Conservation (phyloP, 2,329 filamentous ascomycete genomes). For the Sclerotinia trifoliorum region DNA sequence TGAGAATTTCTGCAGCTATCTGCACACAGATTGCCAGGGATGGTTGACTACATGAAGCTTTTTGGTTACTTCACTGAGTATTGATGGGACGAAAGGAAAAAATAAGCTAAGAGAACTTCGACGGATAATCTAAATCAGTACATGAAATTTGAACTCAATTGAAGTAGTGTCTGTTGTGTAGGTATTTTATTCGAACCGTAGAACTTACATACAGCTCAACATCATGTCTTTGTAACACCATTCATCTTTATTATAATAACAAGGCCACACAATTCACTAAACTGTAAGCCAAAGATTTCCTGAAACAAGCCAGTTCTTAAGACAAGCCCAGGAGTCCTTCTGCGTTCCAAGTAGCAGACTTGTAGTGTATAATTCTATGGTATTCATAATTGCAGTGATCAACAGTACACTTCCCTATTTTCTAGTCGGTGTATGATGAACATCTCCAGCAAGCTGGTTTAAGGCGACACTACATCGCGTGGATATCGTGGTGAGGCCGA, state of each 20-base stretch:
- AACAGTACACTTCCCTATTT: not conserved
- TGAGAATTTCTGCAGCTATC: too few species aligned
- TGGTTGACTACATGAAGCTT: not conserved
- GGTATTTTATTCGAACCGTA: fast-evolving
- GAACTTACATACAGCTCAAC: not conserved
- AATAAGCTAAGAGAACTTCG: not conserved
- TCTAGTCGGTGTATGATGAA: too few species aligned
- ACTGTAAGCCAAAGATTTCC: not conserved
- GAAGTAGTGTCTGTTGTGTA: not conserved
- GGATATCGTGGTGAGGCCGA: fast-evolving
- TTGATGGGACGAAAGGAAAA: not conserved
- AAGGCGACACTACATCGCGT: not conserved
- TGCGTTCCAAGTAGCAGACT: not conserved
- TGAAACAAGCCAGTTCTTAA: not conserved
- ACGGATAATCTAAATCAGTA: not conserved
- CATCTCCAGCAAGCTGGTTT: not conserved
- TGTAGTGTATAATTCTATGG: too few species aligned
- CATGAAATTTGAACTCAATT: not conserved
- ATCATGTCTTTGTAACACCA: not conserved
- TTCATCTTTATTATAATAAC: fast-evolving
- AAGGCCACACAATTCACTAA: not conserved
- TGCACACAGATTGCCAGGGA: not conserved
- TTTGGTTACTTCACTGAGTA: not conserved
- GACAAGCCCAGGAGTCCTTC: not conserved
- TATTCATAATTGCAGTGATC: not conserved